Evolutionary conservation across 2,329 filamentous ascomycete species (phyloP).

Genomic region (Cladophialophora psammophila): DNA sequence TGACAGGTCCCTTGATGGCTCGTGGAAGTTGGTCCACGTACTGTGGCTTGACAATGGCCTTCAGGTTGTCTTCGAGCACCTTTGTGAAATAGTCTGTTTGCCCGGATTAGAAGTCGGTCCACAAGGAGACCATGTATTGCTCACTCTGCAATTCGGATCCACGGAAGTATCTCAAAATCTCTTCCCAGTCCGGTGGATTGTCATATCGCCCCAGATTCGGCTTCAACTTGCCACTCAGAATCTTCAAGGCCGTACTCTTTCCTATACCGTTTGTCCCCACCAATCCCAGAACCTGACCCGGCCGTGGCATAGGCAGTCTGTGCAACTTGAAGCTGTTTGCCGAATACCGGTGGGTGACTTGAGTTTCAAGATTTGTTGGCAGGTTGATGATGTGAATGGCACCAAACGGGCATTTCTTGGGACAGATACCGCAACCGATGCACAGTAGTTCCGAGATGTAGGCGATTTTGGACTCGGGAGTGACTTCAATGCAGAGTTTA

Average conservation of each 20-base stretch:
- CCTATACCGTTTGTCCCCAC: slow-evolving; percentile 99
- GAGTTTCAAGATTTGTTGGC: slow-evolving; percentile 97
- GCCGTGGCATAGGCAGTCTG: slow-evolving; percentile 91
- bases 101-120: slow-evolving; percentile 38
- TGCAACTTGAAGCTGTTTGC: slow-evolving; percentile 99
- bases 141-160: slow-evolving; percentile 95
- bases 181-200: slow-evolving; percentile 98
- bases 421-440: slow-evolving; percentile 99
- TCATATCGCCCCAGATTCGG: slow-evolving; percentile 94
- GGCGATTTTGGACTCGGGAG: slow-evolving; percentile 85
- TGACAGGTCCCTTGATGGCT: slow-evolving; percentile 82
- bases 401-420: slow-evolving; percentile 98
- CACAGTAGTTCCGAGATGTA: slow-evolving; percentile 97
- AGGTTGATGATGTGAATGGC: slow-evolving; percentile 99
- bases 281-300: slow-evolving; percentile 92
- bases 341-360: slow-evolving; percentile 98
- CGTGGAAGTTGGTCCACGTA: slow-evolving; percentile 98
- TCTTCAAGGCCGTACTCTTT: slow-evolving; percentile 99
- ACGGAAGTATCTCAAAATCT: slow-evolving; percentile 97
- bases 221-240: slow-evolving; percentile 97
- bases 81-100: slow-evolving; percentile 93
- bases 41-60: slow-evolving; percentile 98
- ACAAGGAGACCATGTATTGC: slow-evolving; percentile 45
- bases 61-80: slow-evolving; percentile 93
- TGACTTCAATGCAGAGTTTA: slow-evolving; percentile 97